phyloP scores from a whole-genome alignment of 306 rosid species.

The Myrica gale region DNA sequence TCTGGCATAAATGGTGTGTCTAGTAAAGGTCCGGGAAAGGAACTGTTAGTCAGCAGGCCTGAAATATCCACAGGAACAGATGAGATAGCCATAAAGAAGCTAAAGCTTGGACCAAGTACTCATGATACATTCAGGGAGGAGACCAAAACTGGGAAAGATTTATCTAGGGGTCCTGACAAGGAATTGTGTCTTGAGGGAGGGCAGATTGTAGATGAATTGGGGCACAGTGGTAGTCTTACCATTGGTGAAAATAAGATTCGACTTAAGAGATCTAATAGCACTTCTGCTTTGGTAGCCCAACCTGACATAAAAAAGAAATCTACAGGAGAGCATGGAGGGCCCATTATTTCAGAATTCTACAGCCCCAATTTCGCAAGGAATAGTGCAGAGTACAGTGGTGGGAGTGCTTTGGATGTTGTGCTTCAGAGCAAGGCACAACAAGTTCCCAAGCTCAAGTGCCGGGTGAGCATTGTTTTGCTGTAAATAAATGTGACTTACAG shows the following conservation, averaged over 20 bases:
- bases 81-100: constrained; percentile 34
- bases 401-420: constrained; percentile 59
- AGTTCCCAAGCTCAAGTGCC: constrained; percentile 79
- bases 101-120: constrained; percentile 28
- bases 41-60: constrained; percentile 36
- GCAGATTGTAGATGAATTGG: constrained; percentile 41
- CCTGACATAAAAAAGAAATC: constrained; percentile 34
- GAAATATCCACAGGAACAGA: constrained; percentile 40
- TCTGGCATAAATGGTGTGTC: constrained; percentile 34
- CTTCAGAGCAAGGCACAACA: constrained; percentile 55
- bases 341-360: constrained; percentile 73
- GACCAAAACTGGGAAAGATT: constrained; percentile 33
- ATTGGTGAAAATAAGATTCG: constrained; percentile 39
- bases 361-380: constrained; percentile 55
- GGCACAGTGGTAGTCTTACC: constrained; percentile 31
- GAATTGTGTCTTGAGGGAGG: constrained; percentile 33
- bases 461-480: constrained; percentile 57
- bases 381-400: constrained; percentile 44
- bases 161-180: constrained; percentile 37
- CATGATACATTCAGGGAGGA: constrained; percentile 44
- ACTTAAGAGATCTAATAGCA: constrained; percentile 75
- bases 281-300: constrained; percentile 59
- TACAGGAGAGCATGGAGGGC: constrained; percentile 37
- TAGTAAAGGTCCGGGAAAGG: constrained; percentile 39
- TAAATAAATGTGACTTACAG: constrained; percentile 19